Conservation (phyloP, 2,329 filamentous ascomycete species). For the Cercospora janseana region DNA sequence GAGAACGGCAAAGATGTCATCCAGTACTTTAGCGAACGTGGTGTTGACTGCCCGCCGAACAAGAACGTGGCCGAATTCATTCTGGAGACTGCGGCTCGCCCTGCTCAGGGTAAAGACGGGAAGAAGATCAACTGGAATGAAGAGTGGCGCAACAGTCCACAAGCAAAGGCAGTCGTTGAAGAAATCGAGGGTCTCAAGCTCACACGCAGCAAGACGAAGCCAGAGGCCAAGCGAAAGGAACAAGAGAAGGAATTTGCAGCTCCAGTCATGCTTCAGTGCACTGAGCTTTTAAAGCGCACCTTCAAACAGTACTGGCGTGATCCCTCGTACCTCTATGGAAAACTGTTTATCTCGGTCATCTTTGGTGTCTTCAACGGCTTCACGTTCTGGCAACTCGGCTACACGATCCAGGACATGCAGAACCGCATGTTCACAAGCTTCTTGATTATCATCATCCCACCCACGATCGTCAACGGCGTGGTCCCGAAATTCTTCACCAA, state of each 20-base stretch:
- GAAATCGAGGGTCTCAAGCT: slow-evolving; percentile 66
- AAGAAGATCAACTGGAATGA: slow-evolving; percentile 68
- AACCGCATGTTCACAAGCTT: slow-evolving; percentile 75
- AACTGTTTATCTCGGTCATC: slow-evolving; percentile 69
- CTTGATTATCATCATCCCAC: slow-evolving; percentile 58
- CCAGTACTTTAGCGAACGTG: slow-evolving; percentile 66
- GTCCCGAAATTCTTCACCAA: slow-evolving; percentile 77
- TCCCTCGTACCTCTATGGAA: slow-evolving; percentile 73
- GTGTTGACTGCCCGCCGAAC: slow-evolving; percentile 63
- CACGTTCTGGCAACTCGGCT: slow-evolving; percentile 69
- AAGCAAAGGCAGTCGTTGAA: slow-evolving; percentile 57
- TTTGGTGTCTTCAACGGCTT: slow-evolving; percentile 77
- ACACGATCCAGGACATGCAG: slow-evolving; percentile 67
- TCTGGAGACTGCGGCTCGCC: slow-evolving; percentile 62
- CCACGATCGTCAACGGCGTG: slow-evolving; percentile 69
- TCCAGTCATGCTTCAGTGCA: slow-evolving; percentile 60
- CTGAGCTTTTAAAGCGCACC: slow-evolving; percentile 65
- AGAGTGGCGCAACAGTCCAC: slow-evolving; percentile 66
- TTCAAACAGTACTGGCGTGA: slow-evolving; percentile 68
- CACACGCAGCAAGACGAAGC: slow-evolving; percentile 51
- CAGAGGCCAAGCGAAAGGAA: slow-evolving; percentile 40
- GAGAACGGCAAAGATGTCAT: slow-evolving; percentile 64
- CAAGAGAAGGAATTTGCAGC: slow-evolving; percentile 59
- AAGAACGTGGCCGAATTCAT: slow-evolving; percentile 68
- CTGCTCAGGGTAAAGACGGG: slow-evolving; percentile 53